These are phyloP conservation scores for Aspergillus intermedius DNA, from an alignment of 2,329 filamentous ascomycete species.

Conservation along the genomic window DNA sequence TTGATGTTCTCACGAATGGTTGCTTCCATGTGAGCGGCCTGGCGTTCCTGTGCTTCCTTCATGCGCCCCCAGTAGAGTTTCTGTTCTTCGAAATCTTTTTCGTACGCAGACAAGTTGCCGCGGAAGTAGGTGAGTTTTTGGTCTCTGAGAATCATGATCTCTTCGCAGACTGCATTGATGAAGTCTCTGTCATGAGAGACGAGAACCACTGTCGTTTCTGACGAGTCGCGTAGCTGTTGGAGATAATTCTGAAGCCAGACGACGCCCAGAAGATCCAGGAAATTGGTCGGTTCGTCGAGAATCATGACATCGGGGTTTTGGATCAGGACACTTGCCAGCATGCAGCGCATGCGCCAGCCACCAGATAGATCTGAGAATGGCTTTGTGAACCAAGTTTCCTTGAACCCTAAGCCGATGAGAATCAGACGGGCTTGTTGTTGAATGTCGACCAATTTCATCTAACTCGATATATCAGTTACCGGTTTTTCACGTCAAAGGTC, in stretches of 20 bases:
- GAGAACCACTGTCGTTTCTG: slow-evolving; percentile 61
- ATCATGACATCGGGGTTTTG: slow-evolving; percentile 72
- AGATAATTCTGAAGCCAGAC: slow-evolving; percentile 78
- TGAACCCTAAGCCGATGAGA: slow-evolving; percentile 65
- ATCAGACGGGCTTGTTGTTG: slow-evolving; percentile 62
- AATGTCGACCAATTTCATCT: slow-evolving; percentile 53
- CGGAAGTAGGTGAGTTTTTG: slow-evolving; percentile 67
- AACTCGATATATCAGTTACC: neutral
- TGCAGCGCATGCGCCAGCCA: slow-evolving; percentile 66
- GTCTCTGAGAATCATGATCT: slow-evolving; percentile 69
- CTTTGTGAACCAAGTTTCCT: slow-evolving; percentile 53
- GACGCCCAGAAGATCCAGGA: slow-evolving; percentile 73
- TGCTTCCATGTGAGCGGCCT: slow-evolving; percentile 73
- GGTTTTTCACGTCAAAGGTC: neutral
- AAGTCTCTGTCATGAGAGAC: slow-evolving; percentile 84
- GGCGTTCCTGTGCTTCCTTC: slow-evolving; percentile 75
- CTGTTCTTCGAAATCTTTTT: slow-evolving; percentile 58
- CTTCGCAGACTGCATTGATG: slow-evolving; percentile 65
- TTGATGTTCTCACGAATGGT: slow-evolving; percentile 69
- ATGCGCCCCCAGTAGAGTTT: slow-evolving; percentile 63
- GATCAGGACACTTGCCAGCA: slow-evolving; percentile 59
- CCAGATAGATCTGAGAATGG: slow-evolving; percentile 64
- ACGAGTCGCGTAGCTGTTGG: slow-evolving; percentile 46
- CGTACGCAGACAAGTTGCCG: slow-evolving; percentile 67
- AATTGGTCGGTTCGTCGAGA: slow-evolving; percentile 83